These are phyloP conservation scores for Mycena polygramma DNA, from an alignment of 768 basidiomycete genomes.

Conservation along the genomic window DNA sequence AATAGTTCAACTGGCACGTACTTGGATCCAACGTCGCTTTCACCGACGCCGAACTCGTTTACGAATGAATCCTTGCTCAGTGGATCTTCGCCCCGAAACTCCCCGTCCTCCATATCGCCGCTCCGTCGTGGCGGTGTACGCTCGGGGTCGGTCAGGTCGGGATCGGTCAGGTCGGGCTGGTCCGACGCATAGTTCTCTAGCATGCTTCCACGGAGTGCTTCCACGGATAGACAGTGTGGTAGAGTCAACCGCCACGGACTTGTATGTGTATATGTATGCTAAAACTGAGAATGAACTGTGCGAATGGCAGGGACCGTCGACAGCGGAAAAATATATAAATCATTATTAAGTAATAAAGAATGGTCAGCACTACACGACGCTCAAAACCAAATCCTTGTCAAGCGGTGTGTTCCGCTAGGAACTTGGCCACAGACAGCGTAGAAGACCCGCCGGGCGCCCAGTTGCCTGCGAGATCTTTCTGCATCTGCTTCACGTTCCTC, in stretches of 20 bases:
- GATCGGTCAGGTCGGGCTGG: neutral
- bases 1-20: neutral
- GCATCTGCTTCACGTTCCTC: neutral
- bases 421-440: neutral
- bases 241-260: too few relatives aligned
- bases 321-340: too few relatives aligned
- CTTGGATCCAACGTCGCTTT: slow-evolving; percentile 17
- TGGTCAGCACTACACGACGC: too few relatives aligned
- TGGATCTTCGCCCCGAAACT: neutral
- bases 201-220: too few relatives aligned
- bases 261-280: too few relatives aligned
- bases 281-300: too few relatives aligned
- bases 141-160: too few relatives aligned
- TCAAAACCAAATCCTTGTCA: too few relatives aligned
- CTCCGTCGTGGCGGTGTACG: too few relatives aligned
- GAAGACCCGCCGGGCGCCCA: slow-evolving; percentile 12
- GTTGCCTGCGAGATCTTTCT: neutral
- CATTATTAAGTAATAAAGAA: too few relatives aligned
- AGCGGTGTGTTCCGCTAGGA: neutral
- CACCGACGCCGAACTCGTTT: slow-evolving; percentile 26
- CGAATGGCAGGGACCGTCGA: too few relatives aligned
- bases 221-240: too few relatives aligned
- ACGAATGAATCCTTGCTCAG: slow-evolving; percentile 1
- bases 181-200: neutral
- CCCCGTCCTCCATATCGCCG: neutral